Conservation (phyloP, 768 basidiomycete genomes). For the Russula vinacea region DNA sequence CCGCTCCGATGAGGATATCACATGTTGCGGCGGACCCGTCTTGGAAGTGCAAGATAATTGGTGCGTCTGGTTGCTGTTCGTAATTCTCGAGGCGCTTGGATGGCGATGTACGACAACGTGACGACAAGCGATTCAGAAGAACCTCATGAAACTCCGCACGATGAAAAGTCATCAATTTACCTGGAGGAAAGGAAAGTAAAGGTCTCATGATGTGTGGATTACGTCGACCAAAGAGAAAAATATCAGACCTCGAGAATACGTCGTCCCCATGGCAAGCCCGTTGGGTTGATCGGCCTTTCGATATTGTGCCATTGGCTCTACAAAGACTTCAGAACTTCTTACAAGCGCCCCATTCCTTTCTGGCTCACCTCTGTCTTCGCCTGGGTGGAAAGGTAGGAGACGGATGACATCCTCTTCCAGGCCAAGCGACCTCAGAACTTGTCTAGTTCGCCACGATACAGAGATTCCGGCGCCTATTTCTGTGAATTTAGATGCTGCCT, state of each 20-base stretch:
- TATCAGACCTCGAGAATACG: constrained; percentile 53
- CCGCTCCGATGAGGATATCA: constrained; percentile 66
- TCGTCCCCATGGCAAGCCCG: constrained; percentile 50
- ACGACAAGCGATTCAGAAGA: constrained; percentile 47
- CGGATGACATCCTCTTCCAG: constrained; percentile 33
- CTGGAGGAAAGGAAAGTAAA: constrained; percentile 18
- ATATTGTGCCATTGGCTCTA: constrained; percentile 53
- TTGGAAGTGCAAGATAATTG: constrained; percentile 53
- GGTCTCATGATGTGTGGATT: too few species aligned
- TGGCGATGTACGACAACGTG: constrained; percentile 47
- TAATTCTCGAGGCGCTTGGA: constrained; percentile 61
- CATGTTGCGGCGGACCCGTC: constrained; percentile 59
- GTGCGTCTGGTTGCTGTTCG: constrained; percentile 39
- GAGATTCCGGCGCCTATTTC: constrained; percentile 38
- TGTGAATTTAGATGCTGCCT: constrained; percentile 34
- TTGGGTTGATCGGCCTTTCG: constrained; percentile 59
- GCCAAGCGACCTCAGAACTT: constrained; percentile 32
- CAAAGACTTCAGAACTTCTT: neutral
- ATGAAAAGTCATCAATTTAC: constrained; percentile 46
- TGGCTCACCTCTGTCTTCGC: constrained; percentile 23
- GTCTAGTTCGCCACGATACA: constrained; percentile 41
- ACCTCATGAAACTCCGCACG: constrained; percentile 64
- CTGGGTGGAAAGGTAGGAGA: constrained; percentile 31
- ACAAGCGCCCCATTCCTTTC: neutral
- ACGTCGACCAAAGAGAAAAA: neutral